Evolutionary conservation across 306 rosid genomes (phyloP), one percentile per base, ranked within the genome.

Genomic region (Glycine soja): DNA sequence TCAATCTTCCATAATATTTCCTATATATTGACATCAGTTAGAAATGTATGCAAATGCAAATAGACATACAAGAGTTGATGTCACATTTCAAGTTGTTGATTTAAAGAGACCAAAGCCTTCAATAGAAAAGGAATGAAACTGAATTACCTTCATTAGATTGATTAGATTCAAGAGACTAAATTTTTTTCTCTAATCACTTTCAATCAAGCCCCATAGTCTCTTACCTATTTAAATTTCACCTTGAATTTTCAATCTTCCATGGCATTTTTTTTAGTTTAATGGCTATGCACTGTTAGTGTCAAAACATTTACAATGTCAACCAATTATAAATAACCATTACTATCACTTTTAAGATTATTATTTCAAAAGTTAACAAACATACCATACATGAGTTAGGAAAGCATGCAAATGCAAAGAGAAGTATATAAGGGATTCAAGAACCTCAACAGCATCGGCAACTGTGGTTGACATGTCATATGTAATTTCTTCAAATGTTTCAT

Each of bases 401-500:
- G 57, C 80, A 79, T 32, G 36, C 75, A 79, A 82, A 45, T 56
- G 64, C 24, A 66, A 67, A 75, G 46, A 73, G 72, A 82, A 61
- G 80, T 38, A 66, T 69, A 45, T 57, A 64, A 79, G 59, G 3
- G 71, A 51, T 77, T 82, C 24, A 73, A 82, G 30, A 74, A 95
- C 98, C 98, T 96, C 94, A 79, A 96, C 97, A 74, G 99, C 94
- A 84, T 96, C 99, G 16, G 89, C 94, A 54, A 93, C 97, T 15
- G 99, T 96, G 70, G 98, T 93, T 53, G 93, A 88, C 97, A 96
- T 96, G 83, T 92, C 98, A 78, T 91, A 96, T 0, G 93, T 83
- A 61, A 96, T 93, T 86, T 96, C 99, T 92, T 96, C 99, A 58
- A 96, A 96, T 61, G 97, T 96, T 83, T 93, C 99, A 78, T 96